Base-by-base conservation (phyloP, 1,284 basidiomycete species). In the Irpex sp. region DNA sequence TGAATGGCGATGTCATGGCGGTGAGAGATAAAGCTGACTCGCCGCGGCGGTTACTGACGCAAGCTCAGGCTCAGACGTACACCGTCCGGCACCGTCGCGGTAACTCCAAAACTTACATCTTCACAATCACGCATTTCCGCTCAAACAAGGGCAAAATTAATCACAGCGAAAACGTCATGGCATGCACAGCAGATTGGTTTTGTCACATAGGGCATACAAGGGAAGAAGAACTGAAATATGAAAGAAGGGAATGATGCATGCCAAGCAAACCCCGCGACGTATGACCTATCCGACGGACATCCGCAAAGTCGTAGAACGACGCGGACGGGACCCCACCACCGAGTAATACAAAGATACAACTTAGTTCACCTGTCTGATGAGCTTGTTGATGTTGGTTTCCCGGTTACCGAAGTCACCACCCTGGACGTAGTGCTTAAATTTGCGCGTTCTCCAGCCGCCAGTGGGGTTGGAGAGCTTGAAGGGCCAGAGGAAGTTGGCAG, bases 381-480 rank as follows among this genome's bases (percentile, higher is more conserved):
- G 92, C 80, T 92, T 91, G 89, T 97, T 97, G 85, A 98, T 98
- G 85, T 94, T 93, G 73, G 83, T 82, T 81, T 98, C 96, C 76
- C 96, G 92, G 85, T 98, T 90, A 79, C 96, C 96, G 76, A 92
- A 92, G 84, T 98, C 96, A 82, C 96, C 96, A 75, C 94, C 94
- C 84, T 96, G 87, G 67, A 97, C 86, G 77, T 85, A 96, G 81
- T 93, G 91, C 82, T 91, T 94, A 90, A 98, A 97, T 85, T 99
- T 99, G 77, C 95, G 87, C 75, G 86, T 88, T 81, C 93, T 91
- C 96, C 95, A 99, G 73, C 97, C 97, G 71, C 97, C 97, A 73
- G 87, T 98, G 65, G 97, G 96, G 89, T 98, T 98, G 71, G 95
- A 97, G 67, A 99, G 92, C 81, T 99, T 98, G 89, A 99, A 98